These are phyloP conservation scores for Pinus taeda DNA, from an alignment of 75 land plant species.

Conservation along the genomic window DNA sequence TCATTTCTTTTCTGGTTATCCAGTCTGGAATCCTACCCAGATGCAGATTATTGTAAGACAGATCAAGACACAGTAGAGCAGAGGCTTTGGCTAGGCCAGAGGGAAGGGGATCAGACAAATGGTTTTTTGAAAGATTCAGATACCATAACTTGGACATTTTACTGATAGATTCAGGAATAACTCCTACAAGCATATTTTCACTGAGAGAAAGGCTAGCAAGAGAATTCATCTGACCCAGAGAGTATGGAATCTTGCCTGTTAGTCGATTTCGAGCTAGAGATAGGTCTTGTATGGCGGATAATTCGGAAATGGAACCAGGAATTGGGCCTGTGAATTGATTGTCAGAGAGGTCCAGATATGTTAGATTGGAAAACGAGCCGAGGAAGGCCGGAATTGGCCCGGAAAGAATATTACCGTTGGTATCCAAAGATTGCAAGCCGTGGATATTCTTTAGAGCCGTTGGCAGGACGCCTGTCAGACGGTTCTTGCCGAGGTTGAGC, in stretches of 20 bases:
- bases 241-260: slow-evolving; percentile 61
- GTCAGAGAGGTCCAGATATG: slow-evolving; percentile 60
- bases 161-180: slow-evolving; percentile 47
- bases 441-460: slow-evolving; percentile 20
- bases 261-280: slow-evolving; percentile 55
- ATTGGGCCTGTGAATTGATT: slow-evolving; percentile 65
- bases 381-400: slow-evolving; percentile 56
- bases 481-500: slow-evolving; percentile 45
- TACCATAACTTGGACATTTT: slow-evolving; percentile 43
- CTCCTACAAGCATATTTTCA: slow-evolving; percentile 39
- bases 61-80: slow-evolving; percentile 43
- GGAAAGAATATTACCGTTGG: slow-evolving; percentile 45
- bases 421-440: slow-evolving; percentile 40
- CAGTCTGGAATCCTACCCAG: slow-evolving; percentile 53
- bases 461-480: slow-evolving; percentile 52
- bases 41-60: slow-evolving; percentile 49
- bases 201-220: slow-evolving; percentile 41
- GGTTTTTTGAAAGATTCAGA: slow-evolving; percentile 57
- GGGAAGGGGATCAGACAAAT: slow-evolving; percentile 47
- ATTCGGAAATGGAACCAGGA: slow-evolving; percentile 44
- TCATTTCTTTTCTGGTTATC: slow-evolving; percentile 37
- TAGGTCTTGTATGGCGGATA: slow-evolving; percentile 21
- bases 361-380: slow-evolving; percentile 37
- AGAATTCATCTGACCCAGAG: slow-evolving; percentile 37
- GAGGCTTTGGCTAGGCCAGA: slow-evolving; percentile 19